These are phyloP conservation scores for Tremellales sp. DNA, from an alignment of 1,284 basidiomycete species.

Conservation along the genomic window DNA sequence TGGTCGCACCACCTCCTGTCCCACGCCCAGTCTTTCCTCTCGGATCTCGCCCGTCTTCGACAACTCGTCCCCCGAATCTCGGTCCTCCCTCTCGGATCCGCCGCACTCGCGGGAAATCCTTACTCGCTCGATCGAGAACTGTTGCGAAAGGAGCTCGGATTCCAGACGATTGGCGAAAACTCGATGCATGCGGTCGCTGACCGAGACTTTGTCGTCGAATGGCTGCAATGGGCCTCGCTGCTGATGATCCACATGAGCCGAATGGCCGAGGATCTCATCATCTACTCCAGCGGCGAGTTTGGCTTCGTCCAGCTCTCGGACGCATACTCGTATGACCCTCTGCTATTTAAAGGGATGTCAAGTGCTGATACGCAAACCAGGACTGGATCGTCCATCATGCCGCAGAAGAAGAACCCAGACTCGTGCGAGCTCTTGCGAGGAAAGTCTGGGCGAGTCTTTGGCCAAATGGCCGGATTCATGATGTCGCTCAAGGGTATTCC, in stretches of 20 bases:
- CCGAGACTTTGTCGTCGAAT: slow-evolving; percentile 95
- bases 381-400: slow-evolving; percentile 99
- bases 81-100: slow-evolving; percentile 87
- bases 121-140: slow-evolving; percentile 88
- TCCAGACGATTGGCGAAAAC: slow-evolving; percentile 80
- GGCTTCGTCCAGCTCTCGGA: slow-evolving; percentile 91
- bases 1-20: slow-evolving; percentile 97
- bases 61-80: slow-evolving; percentile 81
- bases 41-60: slow-evolving; percentile 80
- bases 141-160: slow-evolving; percentile 78
- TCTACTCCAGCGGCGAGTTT: slow-evolving; percentile 96
- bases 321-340: slow-evolving; percentile 72
- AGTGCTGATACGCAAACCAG: slow-evolving; percentile 50
- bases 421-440: slow-evolving; percentile 91
- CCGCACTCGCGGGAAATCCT: slow-evolving; percentile 93
- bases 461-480: slow-evolving; percentile 96
- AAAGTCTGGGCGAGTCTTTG: slow-evolving; percentile 91
- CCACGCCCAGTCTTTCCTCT: slow-evolving; percentile 85
- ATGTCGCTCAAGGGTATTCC: slow-evolving; percentile 97
- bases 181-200: slow-evolving; percentile 94
- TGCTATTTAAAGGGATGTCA: slow-evolving; percentile 3
- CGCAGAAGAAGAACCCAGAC: slow-evolving; percentile 99
- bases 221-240: slow-evolving; percentile 92
- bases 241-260: slow-evolving; percentile 90
- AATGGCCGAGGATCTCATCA: slow-evolving; percentile 91